phyloP scores from a whole-genome alignment of 2,329 filamentous ascomycete species.

The Amesomyces nigricolor region DNA sequence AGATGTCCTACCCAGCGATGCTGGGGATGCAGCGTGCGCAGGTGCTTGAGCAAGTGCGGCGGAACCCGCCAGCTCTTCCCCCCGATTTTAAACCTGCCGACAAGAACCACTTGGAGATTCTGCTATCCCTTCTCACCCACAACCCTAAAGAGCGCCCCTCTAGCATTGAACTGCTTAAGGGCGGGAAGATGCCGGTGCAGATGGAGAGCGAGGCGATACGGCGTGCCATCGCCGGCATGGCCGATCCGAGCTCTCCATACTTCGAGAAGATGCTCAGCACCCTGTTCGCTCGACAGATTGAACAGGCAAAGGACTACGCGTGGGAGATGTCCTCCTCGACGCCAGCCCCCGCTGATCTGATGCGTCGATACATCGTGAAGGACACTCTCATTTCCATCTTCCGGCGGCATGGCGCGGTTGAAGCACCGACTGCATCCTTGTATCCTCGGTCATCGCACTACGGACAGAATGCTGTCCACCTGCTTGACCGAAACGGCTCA shows the following conservation, averaged over 20 bases:
- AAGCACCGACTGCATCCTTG: conserved; percentile 66
- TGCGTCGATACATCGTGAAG: conserved; percentile 69
- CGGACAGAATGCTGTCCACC: conserved; percentile 64
- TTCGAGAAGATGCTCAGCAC: conserved; percentile 86
- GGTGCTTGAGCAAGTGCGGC: conserved; percentile 62
- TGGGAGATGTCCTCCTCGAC: conserved; percentile 64
- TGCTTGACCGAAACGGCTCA: conserved; percentile 80
- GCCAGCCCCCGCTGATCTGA: conserved; percentile 53
- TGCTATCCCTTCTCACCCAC: conserved; percentile 74
- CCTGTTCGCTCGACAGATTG: conserved; percentile 70
- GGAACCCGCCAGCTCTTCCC: conserved; percentile 64
- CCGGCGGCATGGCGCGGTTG: conserved; percentile 80
- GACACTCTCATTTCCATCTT: conserved; percentile 73
- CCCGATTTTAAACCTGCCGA: conserved; percentile 63
- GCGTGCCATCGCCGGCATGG: conserved; percentile 72
- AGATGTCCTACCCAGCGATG: conserved; percentile 76
- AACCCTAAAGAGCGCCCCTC: conserved; percentile 77
- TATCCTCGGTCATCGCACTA: conserved; percentile 83
- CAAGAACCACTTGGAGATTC: conserved; percentile 72
- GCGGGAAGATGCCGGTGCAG: conserved; percentile 80
- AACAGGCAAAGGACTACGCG: conserved; percentile 73
- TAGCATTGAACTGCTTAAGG: conserved; percentile 74
- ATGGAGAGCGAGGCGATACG: conserved; percentile 90
- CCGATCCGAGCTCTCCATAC: conserved; percentile 78
- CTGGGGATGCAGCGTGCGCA: conserved; percentile 58